Evolutionary conservation across 495 filamentous ascomycete species (phyloP), one percentile per base, ranked within the genome.

Genomic region (Penicillium bovifimosum): DNA sequence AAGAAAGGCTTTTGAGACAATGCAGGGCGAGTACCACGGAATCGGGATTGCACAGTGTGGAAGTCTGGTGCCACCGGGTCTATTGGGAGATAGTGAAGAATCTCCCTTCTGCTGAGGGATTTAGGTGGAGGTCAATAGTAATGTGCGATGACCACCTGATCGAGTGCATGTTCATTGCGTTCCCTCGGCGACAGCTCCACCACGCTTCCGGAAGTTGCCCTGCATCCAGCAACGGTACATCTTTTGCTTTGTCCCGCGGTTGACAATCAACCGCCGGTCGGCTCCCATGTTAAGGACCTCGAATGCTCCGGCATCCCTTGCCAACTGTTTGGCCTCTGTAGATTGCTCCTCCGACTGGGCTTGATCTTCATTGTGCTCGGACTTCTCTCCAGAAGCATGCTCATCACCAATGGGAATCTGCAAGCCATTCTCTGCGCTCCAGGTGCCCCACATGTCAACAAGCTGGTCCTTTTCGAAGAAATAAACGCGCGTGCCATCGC

Each of bases 191-290:
- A 53, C 49, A 43, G 60, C 9, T 7, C 49, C 56, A 33, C 47
- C 59, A 26, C 81, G 80, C 70, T 96, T 98, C 52, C 69, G 76
- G 66, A 97, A 96, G 10, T 84, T 83, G 17, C 88, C 95, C 66
- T 98, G 93, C 66, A 97, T 85, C 93, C 93, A 80, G 74, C 91
- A 96, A 38, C 93, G 84, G 72, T 96, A 96, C 93, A 98, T 98
- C 72, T 97, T 97, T 8, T 96, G 69, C 68, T 90, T 85, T 57
- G 82, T 83, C 50, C 88, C 86, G 38, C 93, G 84, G 65, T 98
- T 98, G 49, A 98, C 91, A 41, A 98, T 75, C 73, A 98, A 74
- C 52, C 95, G 80, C 54, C 87, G 80, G 62, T 98, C 93, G 45
- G 87, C 79, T 11, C 84, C 95, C 36, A 97, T 70, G 8, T 36